These are phyloP conservation scores for Aureobasidium lini DNA, from an alignment of 2,329 filamentous ascomycete species.

Conservation along the genomic window DNA sequence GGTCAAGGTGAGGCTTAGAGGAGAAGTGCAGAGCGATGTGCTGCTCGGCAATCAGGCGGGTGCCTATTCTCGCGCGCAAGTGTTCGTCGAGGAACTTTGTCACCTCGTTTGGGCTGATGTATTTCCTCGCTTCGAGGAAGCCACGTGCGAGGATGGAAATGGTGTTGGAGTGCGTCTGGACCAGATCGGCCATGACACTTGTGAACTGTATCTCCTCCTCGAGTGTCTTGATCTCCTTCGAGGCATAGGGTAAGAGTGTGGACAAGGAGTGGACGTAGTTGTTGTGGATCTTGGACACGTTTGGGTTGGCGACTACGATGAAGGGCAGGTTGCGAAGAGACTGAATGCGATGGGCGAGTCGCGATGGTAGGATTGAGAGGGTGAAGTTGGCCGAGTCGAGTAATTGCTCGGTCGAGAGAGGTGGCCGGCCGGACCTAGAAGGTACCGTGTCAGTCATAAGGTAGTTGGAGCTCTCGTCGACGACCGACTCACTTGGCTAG, in stretches of 20 bases:
- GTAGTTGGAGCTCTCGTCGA: neutral
- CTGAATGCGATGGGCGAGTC: slow-evolving; percentile 88
- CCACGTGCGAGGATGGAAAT: slow-evolving; percentile 87
- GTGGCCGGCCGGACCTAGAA: slow-evolving; percentile 68
- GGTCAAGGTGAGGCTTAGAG: slow-evolving; percentile 62
- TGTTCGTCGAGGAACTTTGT: slow-evolving; percentile 90
- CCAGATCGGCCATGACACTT: slow-evolving; percentile 87
- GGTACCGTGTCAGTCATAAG: neutral
- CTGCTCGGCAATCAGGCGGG: slow-evolving; percentile 88
- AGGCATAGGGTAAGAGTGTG: slow-evolving; percentile 77
- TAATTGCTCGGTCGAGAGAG: slow-evolving; percentile 70
- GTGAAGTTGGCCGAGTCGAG: slow-evolving; percentile 93
- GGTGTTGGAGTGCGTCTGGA: slow-evolving; percentile 88
- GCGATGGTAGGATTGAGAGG: slow-evolving; percentile 80
- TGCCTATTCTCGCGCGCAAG: slow-evolving; percentile 87
- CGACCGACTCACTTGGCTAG: slow-evolving; percentile 63
- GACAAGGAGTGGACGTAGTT: slow-evolving; percentile 93
- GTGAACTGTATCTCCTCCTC: slow-evolving; percentile 90
- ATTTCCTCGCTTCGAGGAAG: slow-evolving; percentile 87
- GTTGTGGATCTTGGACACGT: slow-evolving; percentile 88
- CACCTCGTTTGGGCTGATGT: slow-evolving; percentile 76
- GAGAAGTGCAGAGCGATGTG: slow-evolving; percentile 83
- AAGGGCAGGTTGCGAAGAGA: slow-evolving; percentile 89
- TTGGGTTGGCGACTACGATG: slow-evolving; percentile 96
- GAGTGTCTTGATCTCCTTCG: slow-evolving; percentile 63